A percentile compares a stretch with the other conserved stretches of the same genome.
These are phyloP conservation scores for Rhodotorula sp. DNA, from an alignment of 1,284 basidiomycete genomes.

Conservation along the genomic window DNA sequence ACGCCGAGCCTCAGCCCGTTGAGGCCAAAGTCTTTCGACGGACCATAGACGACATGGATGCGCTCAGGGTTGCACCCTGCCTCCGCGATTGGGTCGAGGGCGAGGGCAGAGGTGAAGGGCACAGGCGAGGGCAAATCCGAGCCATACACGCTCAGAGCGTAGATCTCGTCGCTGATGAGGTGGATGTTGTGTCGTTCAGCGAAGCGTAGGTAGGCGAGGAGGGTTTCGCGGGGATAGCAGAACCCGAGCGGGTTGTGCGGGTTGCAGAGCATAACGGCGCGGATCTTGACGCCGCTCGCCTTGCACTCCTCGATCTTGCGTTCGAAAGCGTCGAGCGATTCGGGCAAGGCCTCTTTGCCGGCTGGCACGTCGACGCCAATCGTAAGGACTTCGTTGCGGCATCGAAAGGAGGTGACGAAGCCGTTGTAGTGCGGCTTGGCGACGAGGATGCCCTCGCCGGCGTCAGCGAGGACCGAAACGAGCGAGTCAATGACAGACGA, in stretches of 20 bases:
- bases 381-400: conserved; percentile 43
- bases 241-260: conserved; percentile 52
- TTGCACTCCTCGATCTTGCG: conserved; percentile 11
- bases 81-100: conserved; percentile 50
- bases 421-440: conserved; percentile 46
- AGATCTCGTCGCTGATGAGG: conserved; percentile 53
- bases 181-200: conserved; percentile 52
- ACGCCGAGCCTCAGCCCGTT: conserved; percentile 52
- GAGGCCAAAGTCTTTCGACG: conserved; percentile 52
- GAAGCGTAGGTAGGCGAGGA: conserved; percentile 51
- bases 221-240: conserved; percentile 48
- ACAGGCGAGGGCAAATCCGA: conserved; percentile 36
- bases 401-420: conserved; percentile 41
- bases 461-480: conserved; percentile 50
- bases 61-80: conserved; percentile 50
- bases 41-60: conserved; percentile 46
- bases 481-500: conserved; percentile 49
- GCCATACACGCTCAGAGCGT: conserved; percentile 35
- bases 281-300: conserved; percentile 19
- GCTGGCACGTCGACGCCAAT: conserved; percentile 44
- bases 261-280: conserved; percentile 49
- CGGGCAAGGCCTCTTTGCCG: conserved; percentile 21
- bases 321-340: conserved; percentile 24
- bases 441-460: conserved; percentile 50
- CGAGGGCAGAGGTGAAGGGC: conserved; percentile 51